Conservation (phyloP, 139 green algal species). For the Limnomonas spitsbergensis region DNA sequence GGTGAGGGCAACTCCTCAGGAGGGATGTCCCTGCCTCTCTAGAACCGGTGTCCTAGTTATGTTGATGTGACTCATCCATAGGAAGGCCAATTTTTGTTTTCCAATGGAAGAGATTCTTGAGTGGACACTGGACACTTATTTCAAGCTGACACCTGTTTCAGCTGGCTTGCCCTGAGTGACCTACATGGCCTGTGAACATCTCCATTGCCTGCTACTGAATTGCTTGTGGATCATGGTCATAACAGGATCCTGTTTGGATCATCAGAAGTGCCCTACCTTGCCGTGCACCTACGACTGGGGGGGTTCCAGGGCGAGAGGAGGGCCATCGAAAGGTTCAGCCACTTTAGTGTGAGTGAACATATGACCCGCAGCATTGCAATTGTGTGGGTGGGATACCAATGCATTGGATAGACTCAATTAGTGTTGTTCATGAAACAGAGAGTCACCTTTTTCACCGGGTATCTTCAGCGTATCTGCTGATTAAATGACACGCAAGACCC, state of each 20-base stretch:
- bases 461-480: no score
- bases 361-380: background rate
- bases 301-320: background rate
- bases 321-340: conserved; percentile 3
- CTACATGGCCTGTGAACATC: no score
- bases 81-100: no score
- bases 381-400: background rate
- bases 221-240: background rate
- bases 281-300: background rate
- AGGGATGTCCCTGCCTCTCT: no score
- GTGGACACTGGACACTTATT: background rate
- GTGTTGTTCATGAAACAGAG: no score
- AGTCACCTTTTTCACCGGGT: no score
- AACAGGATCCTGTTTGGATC: background rate
- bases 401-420: background rate
- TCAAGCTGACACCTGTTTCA: no score
- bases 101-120: background rate
- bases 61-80: no score
- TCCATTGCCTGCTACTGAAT: conserved; percentile 2
- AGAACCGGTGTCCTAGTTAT: no score
- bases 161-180: no score
- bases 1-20: no score
- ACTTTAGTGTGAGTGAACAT: conserved; percentile 3
- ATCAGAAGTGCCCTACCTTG: background rate
- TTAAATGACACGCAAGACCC: no score